A percentile compares a stretch with the other conserved stretches of the same genome.
These are phyloP conservation scores for Populus deltoides DNA, from an alignment of 345 rosid genomes.

Conservation along the genomic window DNA sequence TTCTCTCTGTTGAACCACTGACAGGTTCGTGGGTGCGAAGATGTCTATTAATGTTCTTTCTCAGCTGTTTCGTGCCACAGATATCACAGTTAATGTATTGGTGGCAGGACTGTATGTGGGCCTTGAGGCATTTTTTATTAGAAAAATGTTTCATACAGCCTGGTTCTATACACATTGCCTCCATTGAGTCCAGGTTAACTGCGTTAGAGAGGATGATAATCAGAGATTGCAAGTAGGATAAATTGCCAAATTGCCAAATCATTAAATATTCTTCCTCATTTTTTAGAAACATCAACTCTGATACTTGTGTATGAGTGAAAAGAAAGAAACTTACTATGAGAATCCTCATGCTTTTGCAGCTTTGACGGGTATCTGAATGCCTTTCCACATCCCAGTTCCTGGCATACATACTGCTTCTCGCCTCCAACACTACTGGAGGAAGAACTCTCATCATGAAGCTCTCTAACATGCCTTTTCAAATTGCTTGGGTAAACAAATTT, in stretches of 20 bases:
- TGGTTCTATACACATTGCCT: constrained; percentile 73
- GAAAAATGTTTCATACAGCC: constrained; percentile 76
- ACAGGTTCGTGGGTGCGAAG: constrained; percentile 50
- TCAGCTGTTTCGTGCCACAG: constrained; percentile 62
- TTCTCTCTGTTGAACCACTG: constrained; percentile 27
- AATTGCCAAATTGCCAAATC: background rate
- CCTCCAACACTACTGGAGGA: constrained; percentile 10
- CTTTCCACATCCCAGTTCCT: constrained; percentile 78
- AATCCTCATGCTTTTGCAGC: constrained; percentile 62
- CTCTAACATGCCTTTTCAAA: constrained; percentile 57
- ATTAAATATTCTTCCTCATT: no score
- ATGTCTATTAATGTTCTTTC: constrained; percentile 79
- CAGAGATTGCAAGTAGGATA: background rate
- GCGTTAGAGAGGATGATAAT: constrained; percentile 21
- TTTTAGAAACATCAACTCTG: background rate
- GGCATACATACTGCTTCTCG: constrained; percentile 49
- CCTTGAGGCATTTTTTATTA: constrained; percentile 61
- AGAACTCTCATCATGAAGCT: constrained; percentile 39
- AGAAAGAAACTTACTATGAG: constrained; percentile 55
- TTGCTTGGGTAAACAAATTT: constrained; percentile 54
- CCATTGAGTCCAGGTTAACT: constrained; percentile 69
- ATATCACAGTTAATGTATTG: constrained; percentile 51
- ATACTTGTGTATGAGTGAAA: background rate
- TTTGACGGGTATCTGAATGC: constrained; percentile 58
- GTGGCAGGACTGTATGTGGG: constrained; percentile 64